Base-by-base conservation (phyloP, 768 basidiomycete genomes). In the Agaricus sinodeliciosus region DNA sequence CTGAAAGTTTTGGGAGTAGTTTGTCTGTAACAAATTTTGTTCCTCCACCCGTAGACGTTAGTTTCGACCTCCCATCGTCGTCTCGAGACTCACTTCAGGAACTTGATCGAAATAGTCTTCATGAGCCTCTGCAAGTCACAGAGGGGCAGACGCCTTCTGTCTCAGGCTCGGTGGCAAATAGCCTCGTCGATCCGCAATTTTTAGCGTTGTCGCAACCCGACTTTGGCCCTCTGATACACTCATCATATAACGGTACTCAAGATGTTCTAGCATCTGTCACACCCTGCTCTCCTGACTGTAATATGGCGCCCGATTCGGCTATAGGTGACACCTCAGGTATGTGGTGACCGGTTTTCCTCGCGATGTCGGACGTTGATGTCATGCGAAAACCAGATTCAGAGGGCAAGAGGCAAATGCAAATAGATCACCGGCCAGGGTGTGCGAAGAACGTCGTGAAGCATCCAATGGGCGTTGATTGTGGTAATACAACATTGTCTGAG, bases 281-380 rank as follows among this genome's bases (percentile, higher is more conserved):
- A 7, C 73, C 74, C 6, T 67, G 56, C 26, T 72, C 69, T 3
- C 65, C 67, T 2, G 57, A 37, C 9, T 73, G 68, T 68, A 72
- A 76, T 44, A 54, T 64, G 25, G 62, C 57, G 35, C 70, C 71
- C 6, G 71, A 70, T 41, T 58, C 74, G 8, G 62, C 59, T 56
- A 56, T 36, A 31, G 31, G 11, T 31, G 7, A 5, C 8, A 49
- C 25, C 27, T 39, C 58, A 59, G 62, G 62, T 64, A 64, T 59
- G 62, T 59, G 56, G 61, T 49, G 55, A 46, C 22, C 43, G 22
- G 46, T 54, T 18, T 43, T 63, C 50, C 58, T 59, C 58, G 42
- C 26, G 28, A 46, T 11, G 9, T 13, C 25, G 26, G 46, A 25
- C 13, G 31, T 39, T 49, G 26, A 45, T 15, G 4, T 3, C 9